Evolutionary conservation across 192 early-diverging fungal genomes (phyloP).

Genomic region (Coemansia sp.): DNA sequence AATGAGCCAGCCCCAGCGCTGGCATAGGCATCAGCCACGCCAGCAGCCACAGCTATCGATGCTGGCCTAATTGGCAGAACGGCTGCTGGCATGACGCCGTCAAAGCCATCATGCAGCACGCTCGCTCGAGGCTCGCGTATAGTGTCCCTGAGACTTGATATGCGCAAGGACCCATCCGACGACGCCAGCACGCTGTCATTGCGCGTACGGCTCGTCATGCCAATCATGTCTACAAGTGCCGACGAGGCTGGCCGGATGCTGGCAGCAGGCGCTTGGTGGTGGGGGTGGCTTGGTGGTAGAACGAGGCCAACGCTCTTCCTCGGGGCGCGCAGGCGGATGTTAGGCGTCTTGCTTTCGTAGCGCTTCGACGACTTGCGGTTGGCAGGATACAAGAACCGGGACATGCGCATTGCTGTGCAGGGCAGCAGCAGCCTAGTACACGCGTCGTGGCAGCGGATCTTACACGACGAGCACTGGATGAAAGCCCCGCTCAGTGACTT

Average conservation of each 20-base stretch:
- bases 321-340: slow-evolving; percentile 38
- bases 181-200: slow-evolving; percentile 31
- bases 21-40: slow-evolving; percentile 15
- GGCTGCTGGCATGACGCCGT: slow-evolving; percentile 25
- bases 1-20: background rate
- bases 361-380: slow-evolving; percentile 56
- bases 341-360: slow-evolving; percentile 51
- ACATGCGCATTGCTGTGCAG: slow-evolving; percentile 56
- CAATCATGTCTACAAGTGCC: slow-evolving; percentile 20
- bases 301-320: slow-evolving; percentile 23
- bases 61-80: slow-evolving; percentile 15
- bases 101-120: slow-evolving; percentile 40
- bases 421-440: slow-evolving; percentile 36
- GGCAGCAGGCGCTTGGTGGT: background rate
- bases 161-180: slow-evolving; percentile 37
- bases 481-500: slow-evolving; percentile 43
- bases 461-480: slow-evolving; percentile 54
- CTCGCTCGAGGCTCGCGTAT: background rate
- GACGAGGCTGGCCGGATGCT: slow-evolving; percentile 2
- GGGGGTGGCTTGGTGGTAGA: background rate
- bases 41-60: slow-evolving; percentile 37
- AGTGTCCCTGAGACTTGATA: slow-evolving; percentile 10
- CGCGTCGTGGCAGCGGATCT: slow-evolving; percentile 54
- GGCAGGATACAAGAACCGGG: slow-evolving; percentile 51
- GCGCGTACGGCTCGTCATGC: slow-evolving; percentile 15